Evolutionary conservation across 116 monocot species (phyloP).

Genomic region (Cymodocea nodosa): DNA sequence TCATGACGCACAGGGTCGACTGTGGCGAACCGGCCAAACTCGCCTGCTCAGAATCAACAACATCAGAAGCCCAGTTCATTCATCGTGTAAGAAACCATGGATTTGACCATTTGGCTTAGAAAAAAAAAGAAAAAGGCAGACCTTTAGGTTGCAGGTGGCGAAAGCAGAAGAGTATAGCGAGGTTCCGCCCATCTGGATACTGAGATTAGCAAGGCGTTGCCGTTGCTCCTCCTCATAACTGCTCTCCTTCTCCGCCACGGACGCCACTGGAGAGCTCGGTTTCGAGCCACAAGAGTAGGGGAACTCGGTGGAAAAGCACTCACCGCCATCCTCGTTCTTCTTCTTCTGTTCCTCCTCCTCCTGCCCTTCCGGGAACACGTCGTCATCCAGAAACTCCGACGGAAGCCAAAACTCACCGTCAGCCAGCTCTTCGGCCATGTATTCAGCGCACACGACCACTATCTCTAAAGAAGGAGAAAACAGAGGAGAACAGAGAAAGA

Average conservation of each 20-base stretch:
- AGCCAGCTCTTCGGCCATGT: conserved; percentile 17
- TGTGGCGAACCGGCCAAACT: conserved; percentile 44
- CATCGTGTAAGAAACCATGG: no score
- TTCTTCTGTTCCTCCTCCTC: neutral
- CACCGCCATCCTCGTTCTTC: neutral
- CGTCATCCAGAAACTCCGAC: conserved; percentile 36
- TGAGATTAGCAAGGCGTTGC: conserved; percentile 28
- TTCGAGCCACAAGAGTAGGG: conserved; percentile 5
- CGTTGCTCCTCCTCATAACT: conserved; percentile 24
- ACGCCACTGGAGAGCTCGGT: conserved; percentile 14
- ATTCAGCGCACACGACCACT: no score
- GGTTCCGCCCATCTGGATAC: conserved; percentile 26
- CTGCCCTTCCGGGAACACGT: conserved; percentile 15
- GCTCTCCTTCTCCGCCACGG: conserved; percentile 23
- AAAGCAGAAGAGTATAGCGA: conserved; percentile 4
- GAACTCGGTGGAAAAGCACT: conserved; percentile 5
- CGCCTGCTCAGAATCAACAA: neutral
- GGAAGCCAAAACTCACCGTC: conserved; percentile 33
- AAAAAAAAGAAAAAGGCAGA: neutral
- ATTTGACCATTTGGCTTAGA: neutral
- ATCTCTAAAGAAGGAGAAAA: neutral
- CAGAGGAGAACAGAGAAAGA: neutral
- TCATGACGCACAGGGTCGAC: conserved; percentile 37
- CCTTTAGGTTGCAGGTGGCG: conserved; percentile 16
- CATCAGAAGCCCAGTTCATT: neutral